Evolutionary conservation across 2,329 filamentous ascomycete genomes (phyloP).

Genomic region (Sarocladium brachiariae): DNA sequence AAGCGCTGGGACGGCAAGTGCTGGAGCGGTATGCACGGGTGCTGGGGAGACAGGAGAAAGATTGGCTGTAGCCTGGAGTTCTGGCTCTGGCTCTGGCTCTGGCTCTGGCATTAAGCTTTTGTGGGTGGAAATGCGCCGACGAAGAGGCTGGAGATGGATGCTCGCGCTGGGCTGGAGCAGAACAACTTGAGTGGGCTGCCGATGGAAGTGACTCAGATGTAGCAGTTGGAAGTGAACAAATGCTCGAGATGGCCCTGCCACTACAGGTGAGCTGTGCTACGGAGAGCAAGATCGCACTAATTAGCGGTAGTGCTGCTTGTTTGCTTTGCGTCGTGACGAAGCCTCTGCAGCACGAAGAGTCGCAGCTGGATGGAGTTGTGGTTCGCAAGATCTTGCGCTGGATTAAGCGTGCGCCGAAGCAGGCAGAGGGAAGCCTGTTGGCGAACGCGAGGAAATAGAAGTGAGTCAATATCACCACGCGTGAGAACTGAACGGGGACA

Average conservation of each 20-base stretch:
- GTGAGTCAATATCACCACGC: neutral
- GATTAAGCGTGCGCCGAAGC: conserved; percentile 3
- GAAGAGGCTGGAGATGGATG: conserved; percentile 1
- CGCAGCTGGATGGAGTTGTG: neutral
- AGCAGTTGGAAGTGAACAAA: neutral
- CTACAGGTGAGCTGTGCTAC: conserved; percentile 2
- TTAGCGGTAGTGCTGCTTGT: neutral
- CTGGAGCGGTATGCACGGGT: conserved; percentile 38
- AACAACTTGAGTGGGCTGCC: neutral
- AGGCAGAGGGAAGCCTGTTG: neutral
- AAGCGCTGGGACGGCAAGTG: conserved; percentile 41
- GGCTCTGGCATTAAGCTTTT: conserved; percentile 38
- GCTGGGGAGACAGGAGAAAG: conserved; percentile 46
- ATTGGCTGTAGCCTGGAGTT: conserved; percentile 45
- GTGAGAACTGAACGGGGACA: neutral
- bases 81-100: conserved; percentile 36
- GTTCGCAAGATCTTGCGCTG: neutral
- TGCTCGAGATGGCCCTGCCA: neutral
- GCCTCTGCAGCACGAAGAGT: neutral
- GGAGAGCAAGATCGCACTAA: conserved; percentile 1
- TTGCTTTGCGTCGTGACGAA: neutral
- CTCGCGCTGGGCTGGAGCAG: conserved; percentile 1
- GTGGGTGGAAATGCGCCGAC: neutral
- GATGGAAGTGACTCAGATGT: neutral
- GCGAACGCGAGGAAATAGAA: neutral